Conservation (phyloP, 352 stramenopile species). For the Pythium coloratum region DNA sequence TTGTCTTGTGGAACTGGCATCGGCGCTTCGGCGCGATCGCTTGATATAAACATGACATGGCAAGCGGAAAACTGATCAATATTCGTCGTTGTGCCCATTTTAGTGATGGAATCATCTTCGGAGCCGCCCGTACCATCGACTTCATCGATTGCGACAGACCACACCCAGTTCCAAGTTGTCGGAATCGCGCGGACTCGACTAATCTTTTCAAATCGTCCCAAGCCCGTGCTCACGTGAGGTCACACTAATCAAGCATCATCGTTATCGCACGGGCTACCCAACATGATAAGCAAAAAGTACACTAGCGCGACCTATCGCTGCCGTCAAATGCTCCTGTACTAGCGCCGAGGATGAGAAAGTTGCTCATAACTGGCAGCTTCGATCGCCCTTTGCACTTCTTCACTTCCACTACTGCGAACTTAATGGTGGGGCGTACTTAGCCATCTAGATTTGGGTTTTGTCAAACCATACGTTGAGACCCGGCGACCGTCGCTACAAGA, state of each 20-base stretch:
- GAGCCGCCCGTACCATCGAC: not conserved
- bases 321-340: too few relatives aligned
- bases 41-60: not conserved
- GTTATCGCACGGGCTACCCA: not conserved
- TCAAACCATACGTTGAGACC: not conserved
- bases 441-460: not conserved
- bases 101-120: slow-evolving; percentile 17
- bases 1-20: not conserved
- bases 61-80: not conserved
- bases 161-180: slow-evolving; percentile 63
- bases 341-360: too few relatives aligned
- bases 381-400: too few relatives aligned
- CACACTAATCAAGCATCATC: not conserved
- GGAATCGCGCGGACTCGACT: slow-evolving; percentile 77
- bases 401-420: not conserved
- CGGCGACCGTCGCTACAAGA: not conserved
- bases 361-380: too few relatives aligned
- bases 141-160: not conserved
- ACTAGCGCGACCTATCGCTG: not conserved
- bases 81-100: not conserved
- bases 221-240: slow-evolving; percentile 56
- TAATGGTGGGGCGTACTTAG: not conserved
- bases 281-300: not conserved
- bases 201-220: slow-evolving; percentile 73
- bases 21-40: not conserved